Conservation (phyloP, 768 basidiomycete species). For the Wakefieldia striispora region DNA sequence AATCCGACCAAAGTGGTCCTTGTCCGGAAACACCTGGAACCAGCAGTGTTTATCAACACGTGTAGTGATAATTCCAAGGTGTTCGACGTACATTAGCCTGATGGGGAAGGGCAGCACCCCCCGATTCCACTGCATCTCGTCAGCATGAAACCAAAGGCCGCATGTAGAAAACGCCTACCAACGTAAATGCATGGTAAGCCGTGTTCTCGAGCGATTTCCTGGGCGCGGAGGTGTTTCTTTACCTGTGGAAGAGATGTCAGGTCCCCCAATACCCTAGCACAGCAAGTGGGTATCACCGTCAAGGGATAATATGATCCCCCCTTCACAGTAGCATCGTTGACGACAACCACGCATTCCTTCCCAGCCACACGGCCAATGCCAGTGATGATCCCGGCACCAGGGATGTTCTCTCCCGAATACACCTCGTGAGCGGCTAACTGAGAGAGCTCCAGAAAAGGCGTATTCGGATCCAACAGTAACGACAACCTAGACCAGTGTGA, state of each 20-base stretch:
- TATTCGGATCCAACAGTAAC: slow-evolving; percentile 76
- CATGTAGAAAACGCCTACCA: slow-evolving; percentile 46
- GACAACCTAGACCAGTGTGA: slow-evolving; percentile 48
- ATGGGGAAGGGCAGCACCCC: slow-evolving; percentile 88
- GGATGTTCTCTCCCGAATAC: slow-evolving; percentile 71
- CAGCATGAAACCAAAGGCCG: slow-evolving; percentile 1
- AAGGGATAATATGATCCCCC: slow-evolving; percentile 91
- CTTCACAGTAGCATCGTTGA: slow-evolving; percentile 94
- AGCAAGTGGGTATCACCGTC: slow-evolving; percentile 45
- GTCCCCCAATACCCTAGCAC: neutral
- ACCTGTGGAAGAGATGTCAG: slow-evolving; percentile 44
- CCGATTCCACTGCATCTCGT: slow-evolving; percentile 73
- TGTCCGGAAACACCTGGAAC: slow-evolving; percentile 81
- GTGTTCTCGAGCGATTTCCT: slow-evolving; percentile 92
- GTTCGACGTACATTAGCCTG: slow-evolving; percentile 66
- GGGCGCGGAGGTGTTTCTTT: slow-evolving; percentile 94
- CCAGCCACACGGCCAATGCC: slow-evolving; percentile 80
- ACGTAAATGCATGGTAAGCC: slow-evolving; percentile 89
- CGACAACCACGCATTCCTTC: slow-evolving; percentile 81
- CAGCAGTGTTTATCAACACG: neutral
- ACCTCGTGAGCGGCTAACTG: slow-evolving; percentile 85
- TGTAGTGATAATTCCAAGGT: neutral
- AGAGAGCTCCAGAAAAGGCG: slow-evolving; percentile 89
- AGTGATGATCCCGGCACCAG: slow-evolving; percentile 88
- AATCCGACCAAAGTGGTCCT: slow-evolving; percentile 92